A percentile compares a stretch with the other conserved stretches of the same genome.
Conservation (phyloP, 1,284 basidiomycete genomes). For the Ceratobasidium sp. region DNA sequence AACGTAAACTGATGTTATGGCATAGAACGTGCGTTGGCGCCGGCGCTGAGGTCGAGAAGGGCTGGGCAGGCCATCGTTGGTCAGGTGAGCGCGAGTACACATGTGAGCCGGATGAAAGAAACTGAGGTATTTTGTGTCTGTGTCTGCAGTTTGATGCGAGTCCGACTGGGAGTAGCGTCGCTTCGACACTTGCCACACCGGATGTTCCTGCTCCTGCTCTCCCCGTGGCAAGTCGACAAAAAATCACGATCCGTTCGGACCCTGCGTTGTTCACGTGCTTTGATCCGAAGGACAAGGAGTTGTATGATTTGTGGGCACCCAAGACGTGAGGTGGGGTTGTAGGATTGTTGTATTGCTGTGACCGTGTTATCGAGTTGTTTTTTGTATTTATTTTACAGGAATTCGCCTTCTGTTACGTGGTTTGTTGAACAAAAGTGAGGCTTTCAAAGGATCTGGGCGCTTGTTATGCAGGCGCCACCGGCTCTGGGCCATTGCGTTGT, state of each 20-base stretch:
- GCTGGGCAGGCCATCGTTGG: constrained; percentile 27
- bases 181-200: constrained; percentile 35
- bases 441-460: too few relatives aligned
- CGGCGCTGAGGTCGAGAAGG: constrained; percentile 35
- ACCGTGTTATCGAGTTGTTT: neutral
- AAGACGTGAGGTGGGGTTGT: constrained; percentile 11
- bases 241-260: constrained; percentile 40
- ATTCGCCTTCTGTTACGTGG: too few relatives aligned
- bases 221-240: constrained; percentile 17
- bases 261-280: constrained; percentile 45
- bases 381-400: neutral
- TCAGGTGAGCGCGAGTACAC: constrained; percentile 5
- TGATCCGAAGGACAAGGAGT: constrained; percentile 46
- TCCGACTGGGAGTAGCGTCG: constrained; percentile 13
- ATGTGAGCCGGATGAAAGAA: neutral
- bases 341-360: neutral
- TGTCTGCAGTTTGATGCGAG: constrained; percentile 24
- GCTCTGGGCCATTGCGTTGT: too few relatives aligned
- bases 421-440: too few relatives aligned
- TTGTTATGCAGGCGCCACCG: too few relatives aligned
- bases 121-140: neutral
- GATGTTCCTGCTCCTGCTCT: constrained; percentile 1
- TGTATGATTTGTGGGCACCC: constrained; percentile 47
- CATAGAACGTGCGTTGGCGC: constrained; percentile 36
- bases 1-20: constrained; percentile 22